Conservation (phyloP, 2,329 filamentous ascomycete species). For the Amylocarpus encephaloides region DNA sequence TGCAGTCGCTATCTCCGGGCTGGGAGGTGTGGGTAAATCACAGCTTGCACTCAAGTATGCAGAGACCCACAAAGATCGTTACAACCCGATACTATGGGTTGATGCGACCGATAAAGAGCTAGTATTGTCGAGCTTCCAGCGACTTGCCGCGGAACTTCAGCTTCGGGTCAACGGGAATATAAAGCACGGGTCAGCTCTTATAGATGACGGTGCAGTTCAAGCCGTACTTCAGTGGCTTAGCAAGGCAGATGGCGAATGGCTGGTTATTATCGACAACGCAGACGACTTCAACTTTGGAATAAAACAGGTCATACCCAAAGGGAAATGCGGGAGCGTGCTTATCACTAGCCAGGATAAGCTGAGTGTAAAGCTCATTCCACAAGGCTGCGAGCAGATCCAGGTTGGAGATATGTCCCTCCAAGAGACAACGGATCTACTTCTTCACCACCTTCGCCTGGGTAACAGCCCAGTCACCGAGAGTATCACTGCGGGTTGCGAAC, state of each 20-base stretch:
- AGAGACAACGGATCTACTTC: not conserved
- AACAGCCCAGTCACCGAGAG: not conserved
- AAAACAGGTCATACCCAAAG: not conserved
- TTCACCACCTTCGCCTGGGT: not conserved
- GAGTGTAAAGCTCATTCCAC: not conserved
- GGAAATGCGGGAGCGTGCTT: not conserved
- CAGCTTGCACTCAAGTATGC: not conserved
- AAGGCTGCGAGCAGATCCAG: not conserved
- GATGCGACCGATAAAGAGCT: not conserved
- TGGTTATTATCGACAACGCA: slow-evolving; percentile 15
- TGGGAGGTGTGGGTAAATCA: not conserved
- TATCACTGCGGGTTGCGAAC: not conserved
- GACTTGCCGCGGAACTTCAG: not conserved
- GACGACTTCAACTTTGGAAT: slow-evolving; percentile 4
- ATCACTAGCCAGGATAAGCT: not conserved
- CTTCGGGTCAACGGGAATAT: not conserved
- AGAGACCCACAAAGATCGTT: not conserved
- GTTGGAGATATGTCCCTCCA: not conserved
- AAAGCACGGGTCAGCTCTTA: not conserved
- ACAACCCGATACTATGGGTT: not conserved
- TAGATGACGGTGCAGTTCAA: not conserved
- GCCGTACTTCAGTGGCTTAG: not conserved
- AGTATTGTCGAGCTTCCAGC: not conserved
- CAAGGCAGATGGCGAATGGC: slow-evolving; percentile 11
- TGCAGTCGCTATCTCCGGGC: not conserved